phyloP scores from a whole-genome alignment of 345 rosid species.

The Dipteronia dyeriana region DNA sequence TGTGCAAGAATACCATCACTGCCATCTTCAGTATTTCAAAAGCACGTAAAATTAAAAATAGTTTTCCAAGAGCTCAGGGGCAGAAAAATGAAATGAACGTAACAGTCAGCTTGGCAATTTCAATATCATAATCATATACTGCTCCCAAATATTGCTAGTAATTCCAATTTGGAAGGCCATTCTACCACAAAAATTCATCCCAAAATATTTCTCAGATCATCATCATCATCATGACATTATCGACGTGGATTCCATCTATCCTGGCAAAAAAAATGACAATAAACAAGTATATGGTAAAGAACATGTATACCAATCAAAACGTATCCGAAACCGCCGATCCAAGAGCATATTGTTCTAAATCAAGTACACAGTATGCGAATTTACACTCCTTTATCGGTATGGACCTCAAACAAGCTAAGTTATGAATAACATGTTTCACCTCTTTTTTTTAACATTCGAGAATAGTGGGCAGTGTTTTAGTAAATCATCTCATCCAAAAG shows the following conservation, averaged over 20 bases:
- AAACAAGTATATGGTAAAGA: no score
- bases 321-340: neutral
- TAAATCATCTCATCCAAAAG: neutral
- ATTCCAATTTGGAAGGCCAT: constrained; percentile 15
- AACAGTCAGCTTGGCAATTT: constrained; percentile 15
- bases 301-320: neutral
- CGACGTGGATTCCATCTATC: constrained; percentile 13
- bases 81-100: neutral
- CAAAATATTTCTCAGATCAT: constrained; percentile 12
- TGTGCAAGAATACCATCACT: constrained; percentile 12
- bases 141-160: constrained; percentile 24
- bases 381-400: neutral
- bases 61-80: constrained; percentile 13
- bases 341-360: neutral
- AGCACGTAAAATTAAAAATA: constrained; percentile 4
- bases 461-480: neutral
- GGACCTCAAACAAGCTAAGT: neutral
- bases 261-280: constrained; percentile 29
- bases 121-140: constrained; percentile 17
- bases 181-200: constrained; percentile 4
- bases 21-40: constrained; percentile 11
- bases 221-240: constrained; percentile 3
- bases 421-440: neutral
- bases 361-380: neutral
- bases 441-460: neutral